Evolutionary conservation across 2,329 filamentous ascomycete genomes (phyloP).

Genomic region (Trichoderma sp.): DNA sequence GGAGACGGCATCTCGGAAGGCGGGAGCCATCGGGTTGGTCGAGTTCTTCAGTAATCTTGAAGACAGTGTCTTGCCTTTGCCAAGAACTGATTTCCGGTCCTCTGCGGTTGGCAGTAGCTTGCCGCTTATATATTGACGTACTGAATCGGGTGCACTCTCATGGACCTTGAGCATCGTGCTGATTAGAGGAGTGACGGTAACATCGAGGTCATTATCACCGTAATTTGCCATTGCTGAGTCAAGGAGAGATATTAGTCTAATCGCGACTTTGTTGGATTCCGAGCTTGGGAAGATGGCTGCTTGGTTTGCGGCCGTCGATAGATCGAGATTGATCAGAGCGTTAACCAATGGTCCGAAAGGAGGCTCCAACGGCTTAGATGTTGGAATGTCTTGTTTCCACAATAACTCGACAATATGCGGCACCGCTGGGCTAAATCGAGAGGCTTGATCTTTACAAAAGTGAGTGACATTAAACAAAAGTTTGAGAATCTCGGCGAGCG

Average conservation of each 20-base stretch:
- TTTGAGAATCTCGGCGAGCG: constrained; percentile 80
- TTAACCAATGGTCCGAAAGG: constrained; percentile 76
- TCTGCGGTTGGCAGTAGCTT: constrained; percentile 73
- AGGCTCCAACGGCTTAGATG: constrained; percentile 68
- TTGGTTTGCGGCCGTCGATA: constrained; percentile 56
- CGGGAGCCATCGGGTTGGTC: constrained; percentile 69
- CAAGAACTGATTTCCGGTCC: constrained; percentile 77
- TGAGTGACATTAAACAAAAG: constrained; percentile 87
- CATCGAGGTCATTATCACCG: constrained; percentile 69
- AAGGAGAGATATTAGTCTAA: constrained; percentile 70
- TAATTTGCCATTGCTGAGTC: constrained; percentile 66
- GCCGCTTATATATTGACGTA: constrained; percentile 62
- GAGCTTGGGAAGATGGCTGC: constrained; percentile 66
- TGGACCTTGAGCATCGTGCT: constrained; percentile 72
- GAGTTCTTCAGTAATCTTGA: constrained; percentile 77
- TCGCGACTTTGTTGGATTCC: constrained; percentile 59
- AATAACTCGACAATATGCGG: constrained; percentile 72
- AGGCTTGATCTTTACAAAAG: constrained; percentile 62
- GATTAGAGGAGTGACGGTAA: constrained; percentile 69
- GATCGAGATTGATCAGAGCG: constrained; percentile 75
- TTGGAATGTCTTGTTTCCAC: constrained; percentile 56
- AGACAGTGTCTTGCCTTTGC: constrained; percentile 71
- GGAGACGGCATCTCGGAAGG: constrained; percentile 73
- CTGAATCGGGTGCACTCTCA: constrained; percentile 63
- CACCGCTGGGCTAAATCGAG: constrained; percentile 67